Evolutionary conservation across 768 basidiomycete genomes (phyloP).

Genomic region (Calocera cornea): DNA sequence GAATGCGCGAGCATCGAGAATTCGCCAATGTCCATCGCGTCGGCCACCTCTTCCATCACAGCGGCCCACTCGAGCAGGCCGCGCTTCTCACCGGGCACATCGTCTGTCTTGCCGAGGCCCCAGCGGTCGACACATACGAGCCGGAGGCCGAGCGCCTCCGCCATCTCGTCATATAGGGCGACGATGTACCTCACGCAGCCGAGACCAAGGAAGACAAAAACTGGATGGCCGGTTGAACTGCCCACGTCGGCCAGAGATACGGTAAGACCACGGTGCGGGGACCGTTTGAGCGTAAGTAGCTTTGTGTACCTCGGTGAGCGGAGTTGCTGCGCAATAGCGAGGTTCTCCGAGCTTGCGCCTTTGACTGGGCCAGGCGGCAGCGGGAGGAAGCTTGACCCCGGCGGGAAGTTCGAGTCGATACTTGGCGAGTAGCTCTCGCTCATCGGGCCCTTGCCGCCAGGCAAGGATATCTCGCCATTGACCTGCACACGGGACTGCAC

Average conservation of each 20-base stretch:
- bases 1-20: constrained; percentile 92
- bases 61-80: constrained; percentile 84
- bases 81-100: constrained; percentile 40
- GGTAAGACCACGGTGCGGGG: constrained; percentile 66
- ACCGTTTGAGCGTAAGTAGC: constrained; percentile 59
- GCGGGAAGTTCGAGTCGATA: neutral
- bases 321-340: constrained; percentile 72
- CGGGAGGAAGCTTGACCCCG: constrained; percentile 12
- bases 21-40: constrained; percentile 56
- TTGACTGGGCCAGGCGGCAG: constrained; percentile 35
- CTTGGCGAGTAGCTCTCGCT: constrained; percentile 2
- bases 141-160: constrained; percentile 67
- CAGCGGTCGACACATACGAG: constrained; percentile 94
- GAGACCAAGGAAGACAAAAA: constrained; percentile 83
- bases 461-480: neutral
- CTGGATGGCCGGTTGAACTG: constrained; percentile 65
- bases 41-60: constrained; percentile 81
- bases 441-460: neutral
- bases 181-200: constrained; percentile 91
- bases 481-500: neutral
- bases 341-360: constrained; percentile 31
- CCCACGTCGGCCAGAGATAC: constrained; percentile 94
- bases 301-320: constrained; percentile 78
- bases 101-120: constrained; percentile 83
- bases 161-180: constrained; percentile 94